Evolutionary conservation across 2,329 filamentous ascomycete genomes (phyloP), one percentile per base, ranked within the genome.

Genomic region (Amylocarpus encephaloides): DNA sequence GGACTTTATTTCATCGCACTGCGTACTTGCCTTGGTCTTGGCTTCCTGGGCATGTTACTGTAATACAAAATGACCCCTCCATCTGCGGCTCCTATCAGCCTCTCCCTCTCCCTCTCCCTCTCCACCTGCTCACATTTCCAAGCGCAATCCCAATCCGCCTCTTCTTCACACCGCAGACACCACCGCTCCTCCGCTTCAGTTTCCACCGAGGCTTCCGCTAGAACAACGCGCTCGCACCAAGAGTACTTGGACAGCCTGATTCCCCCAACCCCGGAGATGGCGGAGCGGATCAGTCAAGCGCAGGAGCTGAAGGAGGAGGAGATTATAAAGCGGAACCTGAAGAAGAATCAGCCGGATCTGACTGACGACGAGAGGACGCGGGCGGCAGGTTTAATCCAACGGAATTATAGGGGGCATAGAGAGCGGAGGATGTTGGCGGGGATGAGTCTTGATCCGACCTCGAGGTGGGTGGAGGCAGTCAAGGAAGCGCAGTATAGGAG

Each of bases 351-450:
- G 4, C 29, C 50, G n/a, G 45, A 51, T 5, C 32, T 68, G 16
- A 69, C 73, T 49, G 67, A 70, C 34, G 71, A 67, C 39, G 71
- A 70, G 43, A 70, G 68, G 50, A 62, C 68, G 22, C 69, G 71
- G 44, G 80, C 80, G 2, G 80, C 79, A 3, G 71, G 70, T 18
- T 61, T 80, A 22, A 83, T 84, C 42, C 80, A 88, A 71, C 80
- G 83, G 58, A 85, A 83, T 22, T 94, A 90, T 65, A 77, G 89
- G 32, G 88, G 88, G 5, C 88, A 94, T 66, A 77, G 86, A 48
- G 76, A 80, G 43, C 77, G 88, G 39, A 73, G 88, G 43, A 83
- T 88, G 65, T 73, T 93, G 59, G 67, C 78, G 36, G 88, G 88
- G 0, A 73, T 85, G 57, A 78, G 78, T 1, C 66, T 94, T 32